Base-by-base conservation (phyloP, 257 asterid species). In the Forsythia suspensa region DNA sequence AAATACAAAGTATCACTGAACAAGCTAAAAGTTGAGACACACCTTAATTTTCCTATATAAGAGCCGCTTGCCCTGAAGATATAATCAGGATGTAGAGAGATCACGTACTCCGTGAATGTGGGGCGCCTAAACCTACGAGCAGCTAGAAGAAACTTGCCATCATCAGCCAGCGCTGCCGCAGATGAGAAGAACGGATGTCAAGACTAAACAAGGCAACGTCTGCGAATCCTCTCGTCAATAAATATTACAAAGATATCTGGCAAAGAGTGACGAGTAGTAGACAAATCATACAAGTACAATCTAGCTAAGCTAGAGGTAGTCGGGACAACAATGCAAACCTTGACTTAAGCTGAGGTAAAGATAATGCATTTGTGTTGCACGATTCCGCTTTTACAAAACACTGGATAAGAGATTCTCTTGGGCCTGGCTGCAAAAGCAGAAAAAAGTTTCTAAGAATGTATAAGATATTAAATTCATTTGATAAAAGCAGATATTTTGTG, bases 101-200 rank as follows among this genome's bases (percentile, higher is more conserved):
- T 91, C 65, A 85, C 74, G 80, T 92, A 93, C 81, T 93, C 99
- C 0, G 99, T 91, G 84, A 93, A 92, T 42, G 97, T 93, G 38
- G 97, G 77, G 34, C 91, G 90, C 90, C 97, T 86, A 82, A 77
- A 89, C 88, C 89, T 92, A 73, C 93, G 93, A 74, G 99, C 98
- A 82, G 98, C 89, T 48, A 96, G 97, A 75, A 96, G 94, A 80
- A 93, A 90, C 95, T 96, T 96, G 52, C 99, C 99, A 46, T 96
- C 94, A 83, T 90, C 97, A 6, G 93, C 93, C 80, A 93, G 85
- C 1, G 97, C 98, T 96, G 97, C 82, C 76, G 77, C 66, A 84
- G 61, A 75, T 71, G 82, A 73, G 69, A 78, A 63, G 0, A 34
- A 43, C 36, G 21, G 71, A 74, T 77, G 57, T 76, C 74, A 82